phyloP scores from a whole-genome alignment of 2,329 filamentous ascomycete species.

The Massarina eburnea region DNA sequence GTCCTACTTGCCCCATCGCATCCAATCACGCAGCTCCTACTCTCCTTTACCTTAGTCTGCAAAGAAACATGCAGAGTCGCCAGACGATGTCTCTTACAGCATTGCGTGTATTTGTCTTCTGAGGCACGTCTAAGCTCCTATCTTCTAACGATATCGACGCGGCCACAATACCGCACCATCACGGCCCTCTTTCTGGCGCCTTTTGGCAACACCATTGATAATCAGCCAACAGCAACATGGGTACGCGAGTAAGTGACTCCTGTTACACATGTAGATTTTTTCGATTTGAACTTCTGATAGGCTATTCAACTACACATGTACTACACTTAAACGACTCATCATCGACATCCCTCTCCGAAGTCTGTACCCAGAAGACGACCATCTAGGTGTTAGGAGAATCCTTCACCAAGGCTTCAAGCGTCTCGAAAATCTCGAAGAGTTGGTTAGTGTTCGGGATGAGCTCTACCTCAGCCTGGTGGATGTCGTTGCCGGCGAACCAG shows the following conservation, averaged over 20 bases:
- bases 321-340: slow-evolving; percentile 49
- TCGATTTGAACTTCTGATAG: too few relatives aligned
- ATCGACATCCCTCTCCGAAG: slow-evolving; percentile 53
- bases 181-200: slow-evolving; percentile 43
- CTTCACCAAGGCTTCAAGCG: slow-evolving; percentile 51
- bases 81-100: slow-evolving; percentile 47
- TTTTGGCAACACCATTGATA: slow-evolving; percentile 43
- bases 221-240: slow-evolving; percentile 45
- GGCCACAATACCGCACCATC: slow-evolving; percentile 24
- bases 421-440: slow-evolving; percentile 51
- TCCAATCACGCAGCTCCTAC: slow-evolving; percentile 47
- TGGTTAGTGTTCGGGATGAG: slow-evolving; percentile 53
- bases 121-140: slow-evolving; percentile 27
- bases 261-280: too few relatives aligned
- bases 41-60: slow-evolving; percentile 50
- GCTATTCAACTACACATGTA: slow-evolving; percentile 46
- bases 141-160: slow-evolving; percentile 16
- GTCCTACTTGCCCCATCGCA: slow-evolving; percentile 42
- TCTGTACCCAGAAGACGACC: slow-evolving; percentile 48
- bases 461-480: slow-evolving; percentile 42
- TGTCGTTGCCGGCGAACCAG: slow-evolving; percentile 21
- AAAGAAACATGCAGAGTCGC: slow-evolving; percentile 47
- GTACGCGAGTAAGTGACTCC: too few relatives aligned
- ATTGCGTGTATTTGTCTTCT: slow-evolving; percentile 51
- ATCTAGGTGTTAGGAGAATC: slow-evolving; percentile 39